Evolutionary conservation across 805 yeast species (phyloP).

Genomic region (Pichia kluyveri): DNA sequence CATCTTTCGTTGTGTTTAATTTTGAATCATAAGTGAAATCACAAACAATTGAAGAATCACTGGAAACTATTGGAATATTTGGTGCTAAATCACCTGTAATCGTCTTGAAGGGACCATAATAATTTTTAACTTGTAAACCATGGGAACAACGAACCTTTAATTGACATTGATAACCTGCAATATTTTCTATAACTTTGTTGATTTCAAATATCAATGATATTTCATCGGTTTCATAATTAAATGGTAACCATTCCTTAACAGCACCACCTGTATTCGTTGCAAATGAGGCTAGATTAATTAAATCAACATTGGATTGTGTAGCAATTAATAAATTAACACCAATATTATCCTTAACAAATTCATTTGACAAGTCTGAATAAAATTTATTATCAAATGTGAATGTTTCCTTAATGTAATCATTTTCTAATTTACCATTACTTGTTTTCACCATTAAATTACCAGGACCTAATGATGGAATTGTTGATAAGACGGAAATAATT

Average conservation of each 20-base stretch:
- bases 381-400: conserved; percentile 53
- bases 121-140: conserved; percentile 73
- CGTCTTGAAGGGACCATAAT: conserved; percentile 52
- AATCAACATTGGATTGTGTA: conserved; percentile 52
- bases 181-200: conserved; percentile 38
- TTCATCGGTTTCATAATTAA: conserved; percentile 62
- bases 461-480: conserved; percentile 74
- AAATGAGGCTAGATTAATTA: conserved; percentile 63
- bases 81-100: conserved; percentile 26
- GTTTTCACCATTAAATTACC: conserved; percentile 51
- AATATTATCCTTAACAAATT: conserved; percentile 46
- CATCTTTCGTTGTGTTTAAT: conserved; percentile 60
- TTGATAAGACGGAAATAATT: conserved; percentile 55
- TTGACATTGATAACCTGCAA: conserved; percentile 70
- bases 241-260: conserved; percentile 56
- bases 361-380: conserved; percentile 51
- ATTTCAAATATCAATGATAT: conserved; percentile 50
- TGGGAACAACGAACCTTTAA: conserved; percentile 79
- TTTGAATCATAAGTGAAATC: conserved; percentile 72
- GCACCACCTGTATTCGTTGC: conserved; percentile 64
- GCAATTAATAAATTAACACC: conserved; percentile 75
- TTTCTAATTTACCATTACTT: conserved; percentile 24
- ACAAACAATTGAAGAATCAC: conserved; percentile 60
- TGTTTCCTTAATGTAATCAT: conserved; percentile 37
- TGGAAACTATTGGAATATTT: conserved; percentile 17